Evolutionary conservation across 2,329 filamentous ascomycete genomes (phyloP), one percentile per base, ranked within the genome.

Genomic region (Bipolaris oryzae): DNA sequence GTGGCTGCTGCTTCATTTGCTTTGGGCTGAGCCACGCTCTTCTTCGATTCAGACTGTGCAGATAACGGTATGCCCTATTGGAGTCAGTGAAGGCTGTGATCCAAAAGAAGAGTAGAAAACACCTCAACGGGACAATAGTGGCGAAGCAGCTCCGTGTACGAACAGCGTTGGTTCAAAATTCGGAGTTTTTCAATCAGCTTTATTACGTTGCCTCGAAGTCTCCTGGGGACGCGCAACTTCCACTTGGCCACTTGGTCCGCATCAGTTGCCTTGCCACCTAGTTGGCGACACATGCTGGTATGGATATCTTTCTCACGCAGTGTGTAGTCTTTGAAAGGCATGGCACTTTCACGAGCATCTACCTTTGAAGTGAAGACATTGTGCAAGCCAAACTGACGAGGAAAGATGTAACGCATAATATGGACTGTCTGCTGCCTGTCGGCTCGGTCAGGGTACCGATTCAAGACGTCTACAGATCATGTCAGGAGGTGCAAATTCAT

Each of bases 401-500:
- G 95, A 66, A 99, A 99, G 1, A 99, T 87, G 75, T 98, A 94
- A 81, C 94, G 95, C 84, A 96, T 86, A 18, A 96, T 77, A 64
- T 89, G 90, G 10, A 87, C 70, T 0, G 87, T 90, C 60, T 89
- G 84, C 11, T 76, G 70, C 1, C 79, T 68, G 65, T 84, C 78
- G 35, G 78, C 60, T 38, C 75, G 57, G 66, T 83, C 68, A 34
- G 82, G 76, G 62, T 83, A 89, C 20, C 92, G 86, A 70, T 95
- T 96, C 21, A 98, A 76, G 2, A 93, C 87, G 79, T 97, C 91
- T 96, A 52, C 15, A 7, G 7, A 18, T 25, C 9, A 41, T 41
- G 50, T 73, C 23, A 72, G 70, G n/a, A 34, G 37, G 3, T 23
- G 28, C 6, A 34, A 23, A 15, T 16, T 39, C 65, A 33, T 45